Base-by-base conservation (phyloP, 306 rosid species). In the Inga laurina region DNA sequence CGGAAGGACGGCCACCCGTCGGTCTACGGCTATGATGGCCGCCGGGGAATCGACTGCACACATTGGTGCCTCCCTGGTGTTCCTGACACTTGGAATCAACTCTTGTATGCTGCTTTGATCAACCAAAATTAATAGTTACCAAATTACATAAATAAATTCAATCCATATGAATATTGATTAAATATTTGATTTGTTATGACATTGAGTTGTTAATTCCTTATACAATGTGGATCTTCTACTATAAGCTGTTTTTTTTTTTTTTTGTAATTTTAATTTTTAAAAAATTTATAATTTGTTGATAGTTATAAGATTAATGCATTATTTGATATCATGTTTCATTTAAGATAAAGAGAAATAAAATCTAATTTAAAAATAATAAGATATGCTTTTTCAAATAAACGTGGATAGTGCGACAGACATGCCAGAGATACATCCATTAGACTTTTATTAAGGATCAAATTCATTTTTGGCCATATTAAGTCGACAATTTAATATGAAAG, bases 1-100 rank as follows among this genome's bases (percentile, higher is more conserved):
- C 80, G 98, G 39, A 90, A 86, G 84, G 98, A 94, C 82, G 97
- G 90, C 0, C 98, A 94, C 76, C 98, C 98, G 0, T 94, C 98
- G 19, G 79, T 88, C 22, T 94, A 86, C 43, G 97, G 97, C 61
- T 46, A 30, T 52, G 94, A 92, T 1, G 90, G 92, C 48, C 93
- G 78, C 12, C 65, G 65, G 32, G 32, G 14, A n/a, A 22, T 59
- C 5, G 98, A 94, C 83, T 92, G 98, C 70, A 92, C 88, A 83
- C 98, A 94, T 52, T 94, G 98, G 98, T 92, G 98, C 72, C 85
- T 92, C 8, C 82, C 95, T 32, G 98, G 98, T 11, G 90, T 94
- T 78, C 97, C 98, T 30, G 98, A 94, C 65, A 85, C 91, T 30
- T 94, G 97, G 97, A 94, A 92, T 81, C n/a, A 86, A 11, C 90